Percentiles rank a stretch among this genome's conserved stretches.
Evolutionary conservation across 148 eudicot species (phyloP).

Genomic region (Pouteria glomerata): DNA sequence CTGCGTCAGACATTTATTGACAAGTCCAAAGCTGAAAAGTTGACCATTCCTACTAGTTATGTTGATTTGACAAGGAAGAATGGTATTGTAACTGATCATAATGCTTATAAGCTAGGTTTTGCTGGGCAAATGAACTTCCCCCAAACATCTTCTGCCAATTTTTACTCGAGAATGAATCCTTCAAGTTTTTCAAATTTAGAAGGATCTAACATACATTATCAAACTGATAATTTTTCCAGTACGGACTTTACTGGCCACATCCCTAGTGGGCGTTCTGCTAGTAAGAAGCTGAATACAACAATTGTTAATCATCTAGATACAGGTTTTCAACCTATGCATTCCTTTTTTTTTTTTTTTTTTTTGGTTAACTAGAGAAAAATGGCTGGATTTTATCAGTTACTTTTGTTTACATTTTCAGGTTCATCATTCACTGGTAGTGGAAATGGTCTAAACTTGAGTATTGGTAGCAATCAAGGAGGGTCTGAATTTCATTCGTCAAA

Average conservation of each 20-base stretch:
- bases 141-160: constrained; percentile 29
- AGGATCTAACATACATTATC: constrained; percentile 18
- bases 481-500: constrained; percentile 17
- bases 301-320: constrained; percentile 15
- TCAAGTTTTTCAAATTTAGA: constrained; percentile 20
- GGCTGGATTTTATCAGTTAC: not conserved
- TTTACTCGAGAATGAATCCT: constrained; percentile 17
- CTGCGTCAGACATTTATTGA: constrained; percentile 23
- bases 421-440: constrained; percentile 15
- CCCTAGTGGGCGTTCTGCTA: constrained; percentile 17
- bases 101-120: constrained; percentile 8
- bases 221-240: constrained; percentile 16
- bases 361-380: not conserved
- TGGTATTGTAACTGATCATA: constrained; percentile 13
- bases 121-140: constrained; percentile 25
- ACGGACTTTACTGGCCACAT: constrained; percentile 16
- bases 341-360: not conserved
- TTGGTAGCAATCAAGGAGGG: constrained; percentile 24
- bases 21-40: constrained; percentile 19
- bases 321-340: no score
- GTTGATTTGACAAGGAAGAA: constrained; percentile 20
- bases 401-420: constrained; percentile 8
- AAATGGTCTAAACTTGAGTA: constrained; percentile 18
- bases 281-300: constrained; percentile 19
- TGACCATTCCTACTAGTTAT: constrained; percentile 13